Evolutionary conservation across 352 stramenopile genomes (phyloP).

Genomic region (Aphanomyces euteiches): DNA sequence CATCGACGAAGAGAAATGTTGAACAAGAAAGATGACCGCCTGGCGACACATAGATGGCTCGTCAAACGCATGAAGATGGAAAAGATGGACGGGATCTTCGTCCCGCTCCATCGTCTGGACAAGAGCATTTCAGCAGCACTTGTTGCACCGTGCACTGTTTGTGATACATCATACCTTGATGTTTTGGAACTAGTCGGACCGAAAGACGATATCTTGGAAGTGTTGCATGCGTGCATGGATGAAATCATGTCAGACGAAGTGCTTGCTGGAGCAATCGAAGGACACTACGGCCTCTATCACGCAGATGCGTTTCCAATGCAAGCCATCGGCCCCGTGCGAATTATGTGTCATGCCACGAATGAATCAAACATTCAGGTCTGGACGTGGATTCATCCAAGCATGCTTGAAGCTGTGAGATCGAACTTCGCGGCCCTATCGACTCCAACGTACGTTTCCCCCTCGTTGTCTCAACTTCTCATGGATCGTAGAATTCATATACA

Average conservation of each 20-base stretch:
- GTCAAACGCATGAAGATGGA: conserved; percentile 24
- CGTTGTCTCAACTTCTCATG: not conserved
- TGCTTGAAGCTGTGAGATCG: not conserved
- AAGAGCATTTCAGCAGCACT: conserved; percentile 9
- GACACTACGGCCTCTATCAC: conserved; percentile 7
- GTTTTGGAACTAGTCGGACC: conserved; percentile 2
- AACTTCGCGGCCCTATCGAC: not conserved
- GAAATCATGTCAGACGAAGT: not conserved
- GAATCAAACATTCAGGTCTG: not conserved
- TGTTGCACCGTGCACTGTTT: conserved; percentile 6
- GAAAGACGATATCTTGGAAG: conserved; percentile 2
- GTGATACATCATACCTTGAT: conserved; percentile 10
- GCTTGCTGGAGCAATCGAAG: conserved; percentile 8
- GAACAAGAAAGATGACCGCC: conserved; percentile 1
- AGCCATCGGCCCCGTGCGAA: conserved; percentile 7
- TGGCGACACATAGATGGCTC: conserved; percentile 23
- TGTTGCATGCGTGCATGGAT: conserved; percentile 5
- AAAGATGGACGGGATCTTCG: not conserved
- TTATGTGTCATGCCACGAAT: conserved; percentile 5
- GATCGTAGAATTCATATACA: not conserved
- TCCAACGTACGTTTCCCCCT: not conserved
- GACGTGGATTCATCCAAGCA: conserved; percentile 13
- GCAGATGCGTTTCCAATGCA: conserved; percentile 6
- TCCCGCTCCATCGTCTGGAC: conserved; percentile 12
- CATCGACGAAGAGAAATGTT: conserved; percentile 13